These are phyloP conservation scores for Aspergillus hancockii DNA, from an alignment of 495 filamentous ascomycete genomes.

Conservation along the genomic window DNA sequence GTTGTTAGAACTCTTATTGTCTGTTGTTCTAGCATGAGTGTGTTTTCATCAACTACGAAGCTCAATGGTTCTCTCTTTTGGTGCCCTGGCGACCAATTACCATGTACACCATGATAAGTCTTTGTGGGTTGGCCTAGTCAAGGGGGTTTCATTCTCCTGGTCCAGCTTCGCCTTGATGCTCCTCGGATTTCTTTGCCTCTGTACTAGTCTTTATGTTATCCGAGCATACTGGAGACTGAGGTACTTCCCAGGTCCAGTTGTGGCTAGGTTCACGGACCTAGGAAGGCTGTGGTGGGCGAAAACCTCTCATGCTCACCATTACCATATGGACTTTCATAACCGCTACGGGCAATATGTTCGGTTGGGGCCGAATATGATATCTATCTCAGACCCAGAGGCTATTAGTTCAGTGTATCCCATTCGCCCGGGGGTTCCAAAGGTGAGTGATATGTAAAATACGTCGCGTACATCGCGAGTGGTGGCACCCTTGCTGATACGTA, in stretches of 20 bases:
- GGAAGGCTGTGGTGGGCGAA: slow-evolving; percentile 31
- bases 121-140: not conserved
- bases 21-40: not conserved
- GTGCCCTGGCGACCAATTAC: not conserved
- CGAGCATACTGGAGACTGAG: slow-evolving; percentile 3
- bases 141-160: not conserved
- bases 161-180: not conserved
- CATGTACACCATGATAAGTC: not conserved
- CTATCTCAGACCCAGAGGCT: slow-evolving; percentile 46
- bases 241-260: slow-evolving; percentile 46
- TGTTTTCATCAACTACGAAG: not conserved
- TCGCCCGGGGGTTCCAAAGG: slow-evolving; percentile 26
- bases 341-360: slow-evolving; percentile 55
- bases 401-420: slow-evolving; percentile 42
- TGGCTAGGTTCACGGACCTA: slow-evolving; percentile 36
- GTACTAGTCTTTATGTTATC: not conserved
- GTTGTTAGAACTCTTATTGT: not conserved
- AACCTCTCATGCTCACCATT: slow-evolving; percentile 26
- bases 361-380: slow-evolving; percentile 57
- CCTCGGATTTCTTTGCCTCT: not conserved
- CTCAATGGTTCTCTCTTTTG: not conserved
- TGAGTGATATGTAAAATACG: slow-evolving; percentile 2
- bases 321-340: slow-evolving; percentile 41
- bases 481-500: slow-evolving; percentile 11
- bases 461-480: slow-evolving; percentile 16